Evolutionary conservation across 2,329 filamentous ascomycete genomes (phyloP), one percentile per base, ranked within the genome.

Genomic region (Scolecobasidium constrictum): DNA sequence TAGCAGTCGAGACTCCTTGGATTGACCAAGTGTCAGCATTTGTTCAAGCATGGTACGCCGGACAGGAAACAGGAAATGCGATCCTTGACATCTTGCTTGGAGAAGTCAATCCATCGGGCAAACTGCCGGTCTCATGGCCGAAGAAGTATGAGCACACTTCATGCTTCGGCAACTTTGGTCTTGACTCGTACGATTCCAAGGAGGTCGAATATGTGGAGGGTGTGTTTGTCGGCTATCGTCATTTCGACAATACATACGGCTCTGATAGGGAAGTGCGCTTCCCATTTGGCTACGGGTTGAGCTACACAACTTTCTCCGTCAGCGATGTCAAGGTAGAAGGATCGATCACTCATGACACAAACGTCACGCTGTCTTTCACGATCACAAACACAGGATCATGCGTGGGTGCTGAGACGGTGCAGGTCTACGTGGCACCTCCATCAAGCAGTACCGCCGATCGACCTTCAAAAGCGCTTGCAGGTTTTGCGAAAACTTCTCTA

Each of bases 51-150:
- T 42, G 28, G 28, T 42, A 42, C 23, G 28, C 88, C 0, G 86
- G 87, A 1, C 78, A 94, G 56, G 87, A 94, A 58, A 87, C 83
- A 33, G 88, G 88, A 5, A 81, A 84, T 47, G 85, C 87, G 0
- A 69, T 95, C 4, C 75, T 77, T 2, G 84, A 93, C 51, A 71
- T 94, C 1, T 65, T 94, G 2, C 85, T 88, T 45, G 88, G 87
- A 5, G 73, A 81, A 17, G 71, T 79, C 12, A 90, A 86, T 52
- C 80, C 81, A 0, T 85, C 77, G 40, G 87, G 88, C 13, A 81
- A 83, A 44, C 66, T 95, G 1, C 87, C 88, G 0, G 94, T 93
- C 61, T 93, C 86, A 0, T 82, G 16, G 6, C 40, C 40, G 5
- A 35, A 42, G n/a, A 75, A 77, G 47, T 72, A 85, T 13, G 81